Conservation (phyloP, 768 basidiomycete genomes). For the Imleria badia region DNA sequence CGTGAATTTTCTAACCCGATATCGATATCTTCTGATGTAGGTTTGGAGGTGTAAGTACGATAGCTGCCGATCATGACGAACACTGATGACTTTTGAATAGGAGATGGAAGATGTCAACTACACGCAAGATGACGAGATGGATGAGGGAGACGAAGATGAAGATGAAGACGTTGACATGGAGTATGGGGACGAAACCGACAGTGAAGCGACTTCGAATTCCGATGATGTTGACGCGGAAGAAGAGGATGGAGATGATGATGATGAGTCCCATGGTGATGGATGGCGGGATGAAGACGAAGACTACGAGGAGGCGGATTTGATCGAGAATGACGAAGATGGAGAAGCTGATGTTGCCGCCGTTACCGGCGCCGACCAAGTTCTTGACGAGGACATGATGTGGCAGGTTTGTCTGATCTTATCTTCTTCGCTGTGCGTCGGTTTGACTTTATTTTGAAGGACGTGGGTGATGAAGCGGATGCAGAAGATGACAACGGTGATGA, state of each 20-base stretch:
- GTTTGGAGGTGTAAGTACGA: constrained; percentile 73
- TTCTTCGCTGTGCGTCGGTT: background rate
- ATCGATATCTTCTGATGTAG: constrained; percentile 25
- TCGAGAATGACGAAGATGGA: constrained; percentile 60
- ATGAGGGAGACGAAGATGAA: constrained; percentile 76
- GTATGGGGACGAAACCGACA: constrained; percentile 79
- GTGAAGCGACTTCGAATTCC: constrained; percentile 76
- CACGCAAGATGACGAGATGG: constrained; percentile 70
- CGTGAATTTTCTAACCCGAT: constrained; percentile 7
- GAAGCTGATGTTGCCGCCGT: constrained; percentile 49
- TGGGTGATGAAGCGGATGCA: constrained; percentile 53
- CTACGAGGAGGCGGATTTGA: constrained; percentile 60
- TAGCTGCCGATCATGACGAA: constrained; percentile 7
- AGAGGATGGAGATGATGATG: constrained; percentile 59
- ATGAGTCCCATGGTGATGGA: constrained; percentile 41
- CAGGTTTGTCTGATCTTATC: constrained; percentile 41
- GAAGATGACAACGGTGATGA: constrained; percentile 62
- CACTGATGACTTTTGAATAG: constrained; percentile 38
- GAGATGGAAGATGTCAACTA: constrained; percentile 85
- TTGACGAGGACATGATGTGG: constrained; percentile 56
- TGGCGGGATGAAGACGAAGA: constrained; percentile 60
- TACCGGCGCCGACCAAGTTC: constrained; percentile 48
- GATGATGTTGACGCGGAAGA: constrained; percentile 69
- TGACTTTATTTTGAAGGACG: constrained; percentile 41
- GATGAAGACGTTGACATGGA: constrained; percentile 89